Evolutionary conservation across 768 basidiomycete species (phyloP).

Genomic region (Russula virescens): DNA sequence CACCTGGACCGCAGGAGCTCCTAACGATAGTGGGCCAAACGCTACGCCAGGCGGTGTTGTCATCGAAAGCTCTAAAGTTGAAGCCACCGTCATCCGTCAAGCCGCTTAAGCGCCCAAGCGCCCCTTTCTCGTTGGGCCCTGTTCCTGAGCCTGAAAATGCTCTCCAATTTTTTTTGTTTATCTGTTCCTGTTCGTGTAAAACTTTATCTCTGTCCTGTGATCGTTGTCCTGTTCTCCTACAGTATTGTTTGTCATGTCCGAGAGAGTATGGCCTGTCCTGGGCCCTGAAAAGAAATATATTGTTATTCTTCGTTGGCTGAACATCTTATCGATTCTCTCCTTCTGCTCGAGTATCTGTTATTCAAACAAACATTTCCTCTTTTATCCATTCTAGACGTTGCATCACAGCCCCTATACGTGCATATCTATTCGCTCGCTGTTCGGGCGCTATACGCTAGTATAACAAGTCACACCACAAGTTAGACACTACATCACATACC

Average conservation of each 20-base stretch:
- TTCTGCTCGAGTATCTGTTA: too few relatives aligned
- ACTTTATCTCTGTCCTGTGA: not conserved
- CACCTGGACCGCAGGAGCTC: not conserved
- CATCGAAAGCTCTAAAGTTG: constrained; percentile 7
- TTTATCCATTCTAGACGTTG: constrained; percentile 75
- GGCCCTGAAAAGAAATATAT: constrained; percentile 18
- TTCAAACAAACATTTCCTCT: constrained; percentile 43
- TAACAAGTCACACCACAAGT: constrained; percentile 48
- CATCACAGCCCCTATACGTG: constrained; percentile 64
- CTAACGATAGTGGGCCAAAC: constrained; percentile 10
- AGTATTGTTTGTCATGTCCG: constrained; percentile 1
- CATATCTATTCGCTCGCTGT: constrained; percentile 47
- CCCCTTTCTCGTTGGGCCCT: not conserved
- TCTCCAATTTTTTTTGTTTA: constrained; percentile 9
- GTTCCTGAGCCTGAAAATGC: not conserved
- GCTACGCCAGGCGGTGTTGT: constrained; percentile 8
- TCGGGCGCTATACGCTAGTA: constrained; percentile 53
- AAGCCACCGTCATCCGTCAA: constrained; percentile 4
- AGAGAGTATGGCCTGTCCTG: not conserved
- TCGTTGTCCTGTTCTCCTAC: not conserved
- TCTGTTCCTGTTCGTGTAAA: constrained; percentile 14
- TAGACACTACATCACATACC: not conserved
- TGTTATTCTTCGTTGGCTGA: constrained; percentile 13
- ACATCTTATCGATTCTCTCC: not conserved
- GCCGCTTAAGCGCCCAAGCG: constrained; percentile 12